A percentile compares a stretch with the other conserved stretches of the same genome.
Conservation (phyloP, 2,329 filamentous ascomycete genomes). For the Botrytis aclada region DNA sequence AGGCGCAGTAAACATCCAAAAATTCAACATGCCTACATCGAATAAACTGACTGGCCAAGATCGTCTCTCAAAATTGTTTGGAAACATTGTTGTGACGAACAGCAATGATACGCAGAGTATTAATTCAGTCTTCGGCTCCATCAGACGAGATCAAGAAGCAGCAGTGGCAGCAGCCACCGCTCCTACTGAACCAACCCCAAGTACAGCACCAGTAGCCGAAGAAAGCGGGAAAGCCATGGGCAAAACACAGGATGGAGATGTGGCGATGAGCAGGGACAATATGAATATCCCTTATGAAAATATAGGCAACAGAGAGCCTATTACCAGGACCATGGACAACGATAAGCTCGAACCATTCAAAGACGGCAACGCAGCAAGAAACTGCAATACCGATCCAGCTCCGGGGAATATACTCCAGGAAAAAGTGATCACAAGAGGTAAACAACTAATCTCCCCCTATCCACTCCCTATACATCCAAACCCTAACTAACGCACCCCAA, state of each 20-base stretch:
- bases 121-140: not conserved
- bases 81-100: not conserved
- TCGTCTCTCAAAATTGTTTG: not conserved
- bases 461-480: not conserved
- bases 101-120: not conserved
- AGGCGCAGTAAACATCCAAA: too few species aligned
- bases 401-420: not conserved
- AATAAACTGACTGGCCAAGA: not conserved
- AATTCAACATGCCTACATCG: too few species aligned
- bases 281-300: not conserved
- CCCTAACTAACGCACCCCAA: not conserved
- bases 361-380: not conserved
- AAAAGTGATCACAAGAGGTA: not conserved
- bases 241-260: fast-evolving
- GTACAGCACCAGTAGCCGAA: not conserved
- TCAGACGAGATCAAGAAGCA: not conserved
- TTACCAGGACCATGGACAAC: not conserved
- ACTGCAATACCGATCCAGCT: fast-evolving
- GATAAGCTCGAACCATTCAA: not conserved
- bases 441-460: too few species aligned
- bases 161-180: not conserved
- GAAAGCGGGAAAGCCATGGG: not conserved
- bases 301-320: not conserved
- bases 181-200: too few species aligned
- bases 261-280: not conserved